Conservation (phyloP, 108 stramenopile genomes). For the Nitzschia sp. region DNA sequence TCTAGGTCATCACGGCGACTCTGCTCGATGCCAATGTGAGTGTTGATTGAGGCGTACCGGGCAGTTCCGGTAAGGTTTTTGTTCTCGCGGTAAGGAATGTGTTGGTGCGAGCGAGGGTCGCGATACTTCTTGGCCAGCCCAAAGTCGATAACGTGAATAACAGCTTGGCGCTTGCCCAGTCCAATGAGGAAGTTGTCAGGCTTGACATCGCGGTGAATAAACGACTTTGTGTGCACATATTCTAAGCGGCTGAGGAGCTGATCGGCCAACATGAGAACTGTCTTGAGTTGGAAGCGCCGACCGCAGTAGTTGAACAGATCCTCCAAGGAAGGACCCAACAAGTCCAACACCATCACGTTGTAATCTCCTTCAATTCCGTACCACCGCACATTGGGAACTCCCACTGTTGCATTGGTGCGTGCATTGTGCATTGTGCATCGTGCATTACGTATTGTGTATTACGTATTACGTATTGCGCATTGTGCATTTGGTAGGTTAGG, state of each 20-base stretch:
- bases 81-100: constrained; percentile 99
- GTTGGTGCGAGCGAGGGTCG: constrained; percentile 98
- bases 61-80: constrained; percentile 99
- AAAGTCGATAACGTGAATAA: constrained; percentile 99
- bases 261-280: constrained; percentile 97
- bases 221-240: constrained; percentile 99
- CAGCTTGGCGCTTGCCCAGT: constrained; percentile 92
- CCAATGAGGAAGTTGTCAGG: constrained; percentile 99
- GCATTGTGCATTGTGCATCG: too few species aligned
- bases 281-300: constrained; percentile 94
- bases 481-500: too few species aligned
- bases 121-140: constrained; percentile 99
- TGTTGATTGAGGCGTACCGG: constrained; percentile 98
- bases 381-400: constrained; percentile 99
- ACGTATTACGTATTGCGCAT: too few species aligned
- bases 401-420: too few species aligned
- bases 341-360: constrained; percentile 99
- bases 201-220: constrained; percentile 99
- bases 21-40: constrained; percentile 97
- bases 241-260: constrained; percentile 96
- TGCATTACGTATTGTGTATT: too few species aligned
- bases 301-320: constrained; percentile 99
- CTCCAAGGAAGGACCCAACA: constrained; percentile 97
- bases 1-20: constrained; percentile 97
- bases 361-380: constrained; percentile 99